A percentile compares a stretch with the other conserved stretches of the same genome.
Conservation (phyloP, 768 basidiomycete genomes). For the Chalciporus piperatus region DNA sequence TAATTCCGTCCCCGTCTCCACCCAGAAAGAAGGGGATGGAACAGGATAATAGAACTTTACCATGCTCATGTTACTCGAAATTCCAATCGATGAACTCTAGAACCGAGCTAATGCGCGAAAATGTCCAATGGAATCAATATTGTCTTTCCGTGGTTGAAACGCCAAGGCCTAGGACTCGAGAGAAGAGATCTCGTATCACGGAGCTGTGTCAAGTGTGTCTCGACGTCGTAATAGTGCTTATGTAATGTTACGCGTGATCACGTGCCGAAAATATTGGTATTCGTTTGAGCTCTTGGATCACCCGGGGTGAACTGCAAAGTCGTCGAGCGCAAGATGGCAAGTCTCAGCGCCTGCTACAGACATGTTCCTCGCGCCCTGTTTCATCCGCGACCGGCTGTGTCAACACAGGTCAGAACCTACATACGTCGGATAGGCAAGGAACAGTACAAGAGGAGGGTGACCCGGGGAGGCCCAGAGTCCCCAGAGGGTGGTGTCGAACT, state of each 20-base stretch:
- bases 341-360: constrained; percentile 11
- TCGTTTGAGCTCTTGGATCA: background rate
- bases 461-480: background rate
- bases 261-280: background rate
- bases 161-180: too few relatives aligned
- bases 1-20: constrained; percentile 3
- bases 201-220: too few relatives aligned
- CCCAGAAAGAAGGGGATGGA: constrained; percentile 20
- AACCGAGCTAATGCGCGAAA: too few relatives aligned
- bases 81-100: constrained; percentile 9
- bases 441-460: background rate
- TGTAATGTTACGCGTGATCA: background rate
- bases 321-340: constrained; percentile 8
- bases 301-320: background rate
- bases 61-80: constrained; percentile 7
- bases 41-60: constrained; percentile 21
- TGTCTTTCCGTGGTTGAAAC: too few relatives aligned
- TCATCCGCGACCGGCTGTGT: background rate
- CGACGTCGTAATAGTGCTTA: too few relatives aligned
- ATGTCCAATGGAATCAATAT: too few relatives aligned
- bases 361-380: constrained; percentile 8
- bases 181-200: too few relatives aligned
- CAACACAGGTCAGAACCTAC: constrained; percentile 10
- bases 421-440: constrained; percentile 8
- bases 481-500: constrained; percentile 18